These are phyloP conservation scores for Boletus vermiculosoides DNA, from an alignment of 768 basidiomycete species.

Conservation along the genomic window DNA sequence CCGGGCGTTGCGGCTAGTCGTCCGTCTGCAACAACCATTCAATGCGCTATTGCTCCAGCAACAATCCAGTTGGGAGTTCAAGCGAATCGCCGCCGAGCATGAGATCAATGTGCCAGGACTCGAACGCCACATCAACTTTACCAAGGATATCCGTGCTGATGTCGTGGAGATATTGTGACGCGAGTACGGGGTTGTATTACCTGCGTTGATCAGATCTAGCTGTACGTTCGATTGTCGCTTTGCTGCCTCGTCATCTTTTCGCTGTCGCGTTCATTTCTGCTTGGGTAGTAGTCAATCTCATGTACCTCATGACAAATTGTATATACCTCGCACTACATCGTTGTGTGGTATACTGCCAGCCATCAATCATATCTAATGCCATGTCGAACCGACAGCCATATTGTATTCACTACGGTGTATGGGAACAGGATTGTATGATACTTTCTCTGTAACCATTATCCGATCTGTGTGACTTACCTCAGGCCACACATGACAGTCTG, in stretches of 20 bases:
- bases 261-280: background rate
- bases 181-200: background rate
- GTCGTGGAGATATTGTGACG: background rate
- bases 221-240: background rate
- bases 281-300: background rate
- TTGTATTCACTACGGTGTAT: no score
- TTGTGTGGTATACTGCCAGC: no score
- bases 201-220: background rate
- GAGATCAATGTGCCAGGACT: background rate
- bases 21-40: constrained; percentile 5
- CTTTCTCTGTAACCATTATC: no score
- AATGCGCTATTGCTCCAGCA: constrained; percentile 1
- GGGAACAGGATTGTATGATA: no score
- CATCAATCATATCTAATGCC: no score
- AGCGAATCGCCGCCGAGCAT: constrained; percentile 10
- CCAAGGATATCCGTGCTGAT: background rate
- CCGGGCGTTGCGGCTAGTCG: constrained; percentile 3
- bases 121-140: background rate
- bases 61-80: constrained; percentile 12
- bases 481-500: no score
- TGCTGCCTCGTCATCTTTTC: no score
- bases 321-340: background rate
- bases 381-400: no score
- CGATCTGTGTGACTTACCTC: no score
- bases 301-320: no score